A percentile compares a stretch with the other conserved stretches of the same genome.
These are phyloP conservation scores for Wallacemonas rigidus DNA, from an alignment of 208 protist species.

Conservation along the genomic window DNA sequence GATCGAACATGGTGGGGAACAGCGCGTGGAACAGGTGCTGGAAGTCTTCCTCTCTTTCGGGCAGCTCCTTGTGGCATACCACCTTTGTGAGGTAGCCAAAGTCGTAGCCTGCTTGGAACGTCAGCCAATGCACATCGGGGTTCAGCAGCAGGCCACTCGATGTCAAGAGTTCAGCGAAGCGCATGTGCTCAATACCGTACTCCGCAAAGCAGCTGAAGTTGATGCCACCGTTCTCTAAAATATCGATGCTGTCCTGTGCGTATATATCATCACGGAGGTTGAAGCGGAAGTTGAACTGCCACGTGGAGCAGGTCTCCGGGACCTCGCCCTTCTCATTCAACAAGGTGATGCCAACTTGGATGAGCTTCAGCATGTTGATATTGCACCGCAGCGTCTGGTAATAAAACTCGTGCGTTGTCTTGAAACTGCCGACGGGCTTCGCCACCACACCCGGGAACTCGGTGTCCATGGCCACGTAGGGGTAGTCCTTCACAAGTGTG, in stretches of 20 bases:
- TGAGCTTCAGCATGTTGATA: conserved; percentile 99
- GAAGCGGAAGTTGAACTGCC: conserved; percentile 99
- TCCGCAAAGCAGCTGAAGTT: conserved; percentile 95
- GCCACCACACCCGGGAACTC: conserved; percentile 99
- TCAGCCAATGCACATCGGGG: conserved; percentile 97
- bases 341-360: conserved; percentile 98
- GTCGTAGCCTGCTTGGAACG: conserved; percentile 99
- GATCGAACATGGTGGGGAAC: conserved; percentile 98
- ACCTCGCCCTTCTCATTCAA: conserved; percentile 97
- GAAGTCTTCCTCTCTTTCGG: conserved; percentile 97
- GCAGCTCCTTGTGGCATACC: conserved; percentile 95
- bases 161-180: conserved; percentile 98
- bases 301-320: conserved; percentile 94
- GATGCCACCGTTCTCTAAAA: conserved; percentile 96
- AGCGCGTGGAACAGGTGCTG: conserved; percentile 94
- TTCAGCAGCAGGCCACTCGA: conserved; percentile 96
- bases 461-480: conserved; percentile 98
- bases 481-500: conserved; percentile 95
- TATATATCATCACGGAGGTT: conserved; percentile 97
- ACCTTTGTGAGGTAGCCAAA: conserved; percentile 98
- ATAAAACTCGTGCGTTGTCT: conserved; percentile 94
- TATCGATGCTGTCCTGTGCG: conserved; percentile 97
- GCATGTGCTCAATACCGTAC: conserved; percentile 95
- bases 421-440: conserved; percentile 95
- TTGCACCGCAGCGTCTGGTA: conserved; percentile 98